Percentiles rank a stretch among this genome's conserved stretches.
Conservation (phyloP, 352 stramenopile genomes). For the Plasmopara muralis region DNA sequence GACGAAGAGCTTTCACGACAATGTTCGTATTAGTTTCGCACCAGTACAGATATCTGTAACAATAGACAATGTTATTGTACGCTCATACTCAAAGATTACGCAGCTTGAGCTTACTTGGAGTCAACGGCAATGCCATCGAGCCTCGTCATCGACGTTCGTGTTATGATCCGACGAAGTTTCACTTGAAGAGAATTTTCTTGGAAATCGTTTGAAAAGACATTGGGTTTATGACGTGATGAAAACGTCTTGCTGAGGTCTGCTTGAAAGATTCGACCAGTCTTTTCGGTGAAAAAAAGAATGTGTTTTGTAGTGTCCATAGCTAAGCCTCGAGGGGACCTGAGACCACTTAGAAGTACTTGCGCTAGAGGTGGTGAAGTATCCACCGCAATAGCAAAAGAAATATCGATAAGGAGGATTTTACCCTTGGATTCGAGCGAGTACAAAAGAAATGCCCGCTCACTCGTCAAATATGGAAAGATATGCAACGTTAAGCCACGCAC, state of each 20-base stretch:
- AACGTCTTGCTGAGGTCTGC: constrained; percentile 6
- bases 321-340: constrained; percentile 50
- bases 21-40: constrained; percentile 61
- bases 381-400: not conserved
- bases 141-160: constrained; percentile 35
- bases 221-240: constrained; percentile 4
- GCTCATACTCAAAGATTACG: not conserved
- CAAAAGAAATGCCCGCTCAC: constrained; percentile 26
- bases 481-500: constrained; percentile 40
- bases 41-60: constrained; percentile 57
- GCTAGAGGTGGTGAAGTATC: constrained; percentile 6
- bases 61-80: not conserved
- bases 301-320: constrained; percentile 26
- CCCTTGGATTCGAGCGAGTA: constrained; percentile 59
- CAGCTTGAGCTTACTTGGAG: constrained; percentile 7
- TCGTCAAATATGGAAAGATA: not conserved
- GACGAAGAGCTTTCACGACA: constrained; percentile 37
- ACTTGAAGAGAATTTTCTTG: constrained; percentile 11
- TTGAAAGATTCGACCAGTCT: constrained; percentile 53
- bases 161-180: constrained; percentile 28
- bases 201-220: constrained; percentile 7
- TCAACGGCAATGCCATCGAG: constrained; percentile 62
- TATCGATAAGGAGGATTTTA: constrained; percentile 26
- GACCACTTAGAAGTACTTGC: constrained; percentile 27
- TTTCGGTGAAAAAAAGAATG: constrained; percentile 64